Evolutionary conservation across 2,329 filamentous ascomycete species (phyloP).

Genomic region (Colletotrichum costaricense): DNA sequence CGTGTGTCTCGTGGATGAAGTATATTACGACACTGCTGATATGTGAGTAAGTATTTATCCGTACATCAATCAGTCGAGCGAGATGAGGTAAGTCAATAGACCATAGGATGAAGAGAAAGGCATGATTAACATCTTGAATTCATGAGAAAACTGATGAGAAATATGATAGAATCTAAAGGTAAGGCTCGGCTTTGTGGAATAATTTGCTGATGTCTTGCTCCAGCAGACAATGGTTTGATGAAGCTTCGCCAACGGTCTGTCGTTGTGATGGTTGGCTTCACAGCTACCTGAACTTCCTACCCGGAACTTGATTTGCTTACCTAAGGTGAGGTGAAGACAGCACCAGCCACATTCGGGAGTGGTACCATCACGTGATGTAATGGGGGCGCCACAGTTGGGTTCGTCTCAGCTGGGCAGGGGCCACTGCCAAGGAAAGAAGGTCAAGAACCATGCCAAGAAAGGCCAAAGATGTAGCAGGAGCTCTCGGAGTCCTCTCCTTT

Average conservation of each 20-base stretch:
- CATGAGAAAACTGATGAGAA: background rate
- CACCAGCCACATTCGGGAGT: slow-evolving; percentile 1
- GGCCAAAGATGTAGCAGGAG: background rate
- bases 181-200: background rate
- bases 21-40: no score
- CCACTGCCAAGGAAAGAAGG: slow-evolving; percentile 24
- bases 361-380: background rate
- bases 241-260: background rate
- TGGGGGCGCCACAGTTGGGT: background rate
- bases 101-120: background rate
- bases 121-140: background rate
- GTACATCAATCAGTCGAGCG: no score
- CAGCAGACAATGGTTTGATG: background rate
- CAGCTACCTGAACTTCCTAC: slow-evolving; percentile 4
- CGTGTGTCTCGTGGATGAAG: no score
- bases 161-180: background rate
- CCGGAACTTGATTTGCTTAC: background rate
- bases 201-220: background rate
- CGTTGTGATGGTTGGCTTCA: background rate
- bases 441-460: background rate
- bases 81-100: no score
- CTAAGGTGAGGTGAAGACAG: background rate
- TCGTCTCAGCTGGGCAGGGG: slow-evolving; percentile 2
- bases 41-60: no score
- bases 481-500: background rate